These are phyloP conservation scores for Penicillium bialowiezense DNA, from an alignment of 495 filamentous ascomycete genomes.

Conservation along the genomic window DNA sequence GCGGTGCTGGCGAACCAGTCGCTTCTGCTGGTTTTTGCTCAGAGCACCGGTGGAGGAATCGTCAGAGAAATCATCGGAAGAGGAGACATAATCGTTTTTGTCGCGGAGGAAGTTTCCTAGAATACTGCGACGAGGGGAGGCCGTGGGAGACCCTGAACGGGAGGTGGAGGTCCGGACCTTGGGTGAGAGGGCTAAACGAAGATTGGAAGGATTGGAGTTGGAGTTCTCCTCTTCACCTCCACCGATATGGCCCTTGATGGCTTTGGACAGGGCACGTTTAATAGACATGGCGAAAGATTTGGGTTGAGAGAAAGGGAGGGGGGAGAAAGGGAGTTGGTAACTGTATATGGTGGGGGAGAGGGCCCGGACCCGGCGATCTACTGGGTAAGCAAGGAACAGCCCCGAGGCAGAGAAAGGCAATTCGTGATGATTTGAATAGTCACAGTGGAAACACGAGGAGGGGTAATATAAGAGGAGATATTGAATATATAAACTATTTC, in stretches of 20 bases:
- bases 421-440: too few species aligned
- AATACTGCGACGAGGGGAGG: conserved; percentile 41
- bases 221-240: conserved; percentile 22
- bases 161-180: conserved; percentile 16
- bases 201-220: conserved; percentile 14
- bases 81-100: conserved; percentile 35
- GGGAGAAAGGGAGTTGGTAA: background rate
- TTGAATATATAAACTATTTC: too few species aligned
- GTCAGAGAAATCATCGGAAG: conserved; percentile 49
- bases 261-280: conserved; percentile 45
- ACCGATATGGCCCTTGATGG: conserved; percentile 24
- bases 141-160: conserved; percentile 10
- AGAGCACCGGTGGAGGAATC: conserved; percentile 35
- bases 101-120: conserved; percentile 41
- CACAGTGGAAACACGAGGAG: too few species aligned
- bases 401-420: too few species aligned
- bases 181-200: conserved; percentile 15
- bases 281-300: conserved; percentile 38
- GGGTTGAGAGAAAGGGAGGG: conserved; percentile 1
- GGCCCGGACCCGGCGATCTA: conserved; percentile 1
- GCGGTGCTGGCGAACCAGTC: conserved; percentile 43
- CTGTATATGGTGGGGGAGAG: background rate
- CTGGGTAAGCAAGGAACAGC: background rate
- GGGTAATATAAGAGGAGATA: background rate
- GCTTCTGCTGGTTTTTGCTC: conserved; percentile 56